Percentiles rank a stretch among this genome's conserved stretches.
phyloP scores from a whole-genome alignment of 2,329 filamentous ascomycete genomes.

The Zopfia rhizophila region DNA sequence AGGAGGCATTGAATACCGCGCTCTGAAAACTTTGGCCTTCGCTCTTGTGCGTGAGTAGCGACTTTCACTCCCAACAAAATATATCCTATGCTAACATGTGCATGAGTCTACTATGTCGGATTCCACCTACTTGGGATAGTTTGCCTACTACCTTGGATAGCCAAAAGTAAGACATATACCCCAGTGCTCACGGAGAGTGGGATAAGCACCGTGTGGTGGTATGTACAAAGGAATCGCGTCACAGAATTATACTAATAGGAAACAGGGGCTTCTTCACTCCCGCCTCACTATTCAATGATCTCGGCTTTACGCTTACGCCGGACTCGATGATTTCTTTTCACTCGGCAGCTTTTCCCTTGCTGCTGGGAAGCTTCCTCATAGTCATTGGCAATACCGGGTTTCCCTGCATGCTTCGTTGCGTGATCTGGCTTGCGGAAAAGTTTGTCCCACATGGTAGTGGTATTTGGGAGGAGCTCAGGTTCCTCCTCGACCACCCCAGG shows the following conservation, averaged over 20 bases:
- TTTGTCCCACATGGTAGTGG: constrained; percentile 70
- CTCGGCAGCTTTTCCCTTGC: constrained; percentile 74
- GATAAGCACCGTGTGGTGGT: constrained; percentile 78
- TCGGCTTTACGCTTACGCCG: constrained; percentile 86
- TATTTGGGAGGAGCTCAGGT: constrained; percentile 85
- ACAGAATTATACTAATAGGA: too few species aligned
- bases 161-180: constrained; percentile 67
- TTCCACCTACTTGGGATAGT: too few species aligned
- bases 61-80: too few species aligned
- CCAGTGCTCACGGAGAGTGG: constrained; percentile 67
- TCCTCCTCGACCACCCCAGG: constrained; percentile 88
- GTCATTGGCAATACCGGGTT: constrained; percentile 93
- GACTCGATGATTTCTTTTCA: constrained; percentile 92
- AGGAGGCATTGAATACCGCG: constrained; percentile 64
- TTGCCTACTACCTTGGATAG: constrained; percentile 82
- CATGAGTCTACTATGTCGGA: too few species aligned
- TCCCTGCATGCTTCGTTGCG: constrained; percentile 86
- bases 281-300: constrained; percentile 85
- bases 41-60: too few species aligned
- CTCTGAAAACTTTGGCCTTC: too few species aligned
- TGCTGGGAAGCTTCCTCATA: constrained; percentile 82
- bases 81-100: too few species aligned
- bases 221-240: too few species aligned
- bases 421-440: constrained; percentile 81
- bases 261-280: constrained; percentile 78